phyloP scores from a whole-genome alignment of 2,329 filamentous ascomycete species.

The Verticillium albo-atrum region DNA sequence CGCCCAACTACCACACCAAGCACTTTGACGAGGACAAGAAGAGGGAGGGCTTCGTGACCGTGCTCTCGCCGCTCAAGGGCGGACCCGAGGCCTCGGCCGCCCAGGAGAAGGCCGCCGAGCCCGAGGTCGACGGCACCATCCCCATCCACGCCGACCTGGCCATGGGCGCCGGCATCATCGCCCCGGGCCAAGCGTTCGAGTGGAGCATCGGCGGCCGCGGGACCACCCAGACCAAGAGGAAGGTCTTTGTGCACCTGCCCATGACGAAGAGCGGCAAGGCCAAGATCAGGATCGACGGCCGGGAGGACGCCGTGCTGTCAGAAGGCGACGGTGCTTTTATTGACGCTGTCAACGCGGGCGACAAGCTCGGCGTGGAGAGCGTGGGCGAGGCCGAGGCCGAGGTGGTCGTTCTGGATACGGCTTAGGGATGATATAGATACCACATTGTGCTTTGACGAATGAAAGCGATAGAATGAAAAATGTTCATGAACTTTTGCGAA shows the following conservation, averaged over 20 bases:
- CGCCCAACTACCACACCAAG: conserved; percentile 71
- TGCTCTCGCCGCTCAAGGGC: conserved; percentile 70
- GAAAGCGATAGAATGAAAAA: background rate
- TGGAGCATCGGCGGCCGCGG: conserved; percentile 65
- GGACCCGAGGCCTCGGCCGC: conserved; percentile 57
- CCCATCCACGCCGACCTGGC: conserved; percentile 80
- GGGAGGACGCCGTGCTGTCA: conserved; percentile 60
- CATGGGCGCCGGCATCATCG: conserved; percentile 75
- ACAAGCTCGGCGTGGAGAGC: conserved; percentile 61
- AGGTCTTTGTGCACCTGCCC: conserved; percentile 76
- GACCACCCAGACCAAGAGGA: conserved; percentile 51
- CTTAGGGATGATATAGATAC: conserved; percentile 27
- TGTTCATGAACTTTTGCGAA: no score
- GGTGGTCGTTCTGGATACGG: conserved; percentile 63
- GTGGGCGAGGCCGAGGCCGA: conserved; percentile 66
- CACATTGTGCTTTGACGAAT: no score
- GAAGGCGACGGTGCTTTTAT: conserved; percentile 84
- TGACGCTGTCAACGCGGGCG: conserved; percentile 57
- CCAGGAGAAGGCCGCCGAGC: conserved; percentile 61
- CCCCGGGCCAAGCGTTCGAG: conserved; percentile 58
- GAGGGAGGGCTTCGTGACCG: conserved; percentile 63
- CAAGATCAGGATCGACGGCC: conserved; percentile 63
- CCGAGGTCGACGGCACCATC: conserved; percentile 62
- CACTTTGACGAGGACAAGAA: conserved; percentile 71
- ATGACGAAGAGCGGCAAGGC: conserved; percentile 75